Percentiles rank a stretch among this genome's conserved stretches.
phyloP scores from a whole-genome alignment of 371 early-diverging fungal genomes.

The Parasitella parasitica region DNA sequence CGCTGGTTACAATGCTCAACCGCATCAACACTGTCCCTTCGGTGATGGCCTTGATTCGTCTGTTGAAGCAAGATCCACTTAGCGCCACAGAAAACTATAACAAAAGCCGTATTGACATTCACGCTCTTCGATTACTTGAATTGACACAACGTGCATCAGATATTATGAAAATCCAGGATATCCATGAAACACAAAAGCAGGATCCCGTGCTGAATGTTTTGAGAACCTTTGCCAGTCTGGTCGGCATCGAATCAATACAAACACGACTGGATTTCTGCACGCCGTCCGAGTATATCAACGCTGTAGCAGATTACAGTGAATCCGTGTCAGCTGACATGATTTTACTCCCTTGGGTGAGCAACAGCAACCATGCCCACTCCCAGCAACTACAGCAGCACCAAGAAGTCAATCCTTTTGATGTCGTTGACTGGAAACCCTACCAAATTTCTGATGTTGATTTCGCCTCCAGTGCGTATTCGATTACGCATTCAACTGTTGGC shows the following conservation, averaged over 20 bases:
- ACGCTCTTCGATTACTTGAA: conserved; percentile 71
- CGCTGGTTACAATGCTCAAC: conserved; percentile 64
- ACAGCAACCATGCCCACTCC: not conserved
- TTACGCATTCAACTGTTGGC: conserved; percentile 28
- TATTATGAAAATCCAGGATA: conserved; percentile 70
- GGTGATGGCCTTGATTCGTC: conserved; percentile 69
- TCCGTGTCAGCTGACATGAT: conserved; percentile 29
- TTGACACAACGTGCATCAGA: conserved; percentile 71
- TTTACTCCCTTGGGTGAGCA: conserved; percentile 25
- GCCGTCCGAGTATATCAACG: conserved; percentile 21
- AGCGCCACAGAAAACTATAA: not conserved
- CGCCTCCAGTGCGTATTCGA: conserved; percentile 16
- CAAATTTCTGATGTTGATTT: conserved; percentile 21
- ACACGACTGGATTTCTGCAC: conserved; percentile 30
- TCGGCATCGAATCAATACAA: conserved; percentile 42
- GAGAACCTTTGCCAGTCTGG: conserved; percentile 69
- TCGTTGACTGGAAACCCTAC: not conserved
- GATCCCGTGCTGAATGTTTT: conserved; percentile 79
- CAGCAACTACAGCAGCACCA: not conserved
- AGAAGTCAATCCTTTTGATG: not conserved
- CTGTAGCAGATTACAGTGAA: conserved; percentile 15
- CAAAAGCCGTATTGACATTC: conserved; percentile 13
- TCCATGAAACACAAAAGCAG: conserved; percentile 48
- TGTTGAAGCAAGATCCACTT: conserved; percentile 38
- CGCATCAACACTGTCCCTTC: conserved; percentile 67